These are phyloP conservation scores for Pythium phragmitis DNA, from an alignment of 352 stramenopile species.

Conservation along the genomic window DNA sequence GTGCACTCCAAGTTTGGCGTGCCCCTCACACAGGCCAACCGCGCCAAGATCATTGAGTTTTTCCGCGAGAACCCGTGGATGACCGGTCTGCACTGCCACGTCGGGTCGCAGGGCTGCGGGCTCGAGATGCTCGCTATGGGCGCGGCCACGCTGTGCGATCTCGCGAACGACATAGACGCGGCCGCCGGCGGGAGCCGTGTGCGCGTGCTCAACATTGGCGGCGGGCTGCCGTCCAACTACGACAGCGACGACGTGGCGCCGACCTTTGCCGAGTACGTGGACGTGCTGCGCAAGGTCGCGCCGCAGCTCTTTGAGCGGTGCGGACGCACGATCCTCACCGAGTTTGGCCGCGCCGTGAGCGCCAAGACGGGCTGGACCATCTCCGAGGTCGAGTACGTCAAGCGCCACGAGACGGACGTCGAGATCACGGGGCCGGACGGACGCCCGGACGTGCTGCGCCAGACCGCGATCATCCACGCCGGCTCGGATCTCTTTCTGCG, in stretches of 20 bases:
- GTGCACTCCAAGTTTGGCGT: constrained; percentile 92
- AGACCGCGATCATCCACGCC: constrained; percentile 87
- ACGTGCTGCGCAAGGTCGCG: constrained; percentile 57
- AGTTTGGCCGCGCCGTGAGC: constrained; percentile 88
- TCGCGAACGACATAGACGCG: constrained; percentile 84
- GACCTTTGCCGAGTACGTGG: constrained; percentile 83
- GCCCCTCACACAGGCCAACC: constrained; percentile 60
- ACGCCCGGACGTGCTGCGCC: constrained; percentile 29
- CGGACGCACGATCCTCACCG: constrained; percentile 84
- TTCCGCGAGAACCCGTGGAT: constrained; percentile 88
- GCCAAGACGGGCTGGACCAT: constrained; percentile 86
- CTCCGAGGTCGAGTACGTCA: constrained; percentile 90
- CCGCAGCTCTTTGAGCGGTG: constrained; percentile 83
- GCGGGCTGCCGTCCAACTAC: constrained; percentile 90
- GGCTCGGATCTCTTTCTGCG: constrained; percentile 90
- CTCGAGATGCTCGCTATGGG: constrained; percentile 87
- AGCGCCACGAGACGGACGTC: constrained; percentile 48
- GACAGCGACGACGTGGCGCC: constrained; percentile 64
- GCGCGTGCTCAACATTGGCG: constrained; percentile 90
- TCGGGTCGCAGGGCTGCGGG: constrained; percentile 81
- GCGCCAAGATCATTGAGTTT: constrained; percentile 58
- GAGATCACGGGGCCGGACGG: constrained; percentile 20
- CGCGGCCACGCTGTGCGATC: constrained; percentile 59
- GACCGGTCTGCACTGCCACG: constrained; percentile 85
- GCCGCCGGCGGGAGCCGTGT: constrained; percentile 69